These are phyloP conservation scores for Stachybotrys elegans DNA, from an alignment of 2,329 filamentous ascomycete genomes.

Conservation along the genomic window DNA sequence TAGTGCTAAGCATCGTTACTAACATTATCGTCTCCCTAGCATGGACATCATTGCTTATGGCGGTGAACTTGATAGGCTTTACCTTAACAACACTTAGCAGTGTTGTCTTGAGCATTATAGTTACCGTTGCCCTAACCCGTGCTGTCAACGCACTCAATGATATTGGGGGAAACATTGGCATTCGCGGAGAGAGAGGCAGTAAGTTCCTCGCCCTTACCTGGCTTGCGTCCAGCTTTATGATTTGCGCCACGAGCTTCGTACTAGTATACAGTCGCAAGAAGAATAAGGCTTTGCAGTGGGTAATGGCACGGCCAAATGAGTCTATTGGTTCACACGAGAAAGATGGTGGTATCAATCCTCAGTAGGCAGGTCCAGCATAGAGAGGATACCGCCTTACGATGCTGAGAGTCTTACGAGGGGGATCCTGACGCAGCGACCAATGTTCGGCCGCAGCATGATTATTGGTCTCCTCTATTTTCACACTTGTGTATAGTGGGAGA, in stretches of 20 bases:
- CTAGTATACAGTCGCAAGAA: background rate
- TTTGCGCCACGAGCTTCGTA: constrained; percentile 1
- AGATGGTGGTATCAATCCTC: background rate
- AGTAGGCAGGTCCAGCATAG: background rate
- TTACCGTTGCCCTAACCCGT: constrained; percentile 1
- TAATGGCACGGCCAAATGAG: constrained; percentile 1
- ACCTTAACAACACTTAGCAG: background rate
- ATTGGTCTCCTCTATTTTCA: too few species aligned
- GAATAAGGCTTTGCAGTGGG: background rate
- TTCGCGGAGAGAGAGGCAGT: background rate
- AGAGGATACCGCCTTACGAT: too few species aligned
- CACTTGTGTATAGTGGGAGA: background rate
- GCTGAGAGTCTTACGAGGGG: too few species aligned
- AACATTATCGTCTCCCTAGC: background rate
- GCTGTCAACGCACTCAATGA: background rate
- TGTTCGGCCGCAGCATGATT: background rate
- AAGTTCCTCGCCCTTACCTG: background rate
- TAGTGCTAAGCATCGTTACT: constrained; percentile 1
- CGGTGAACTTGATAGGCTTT: constrained; percentile 1
- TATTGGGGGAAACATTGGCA: constrained; percentile 1
- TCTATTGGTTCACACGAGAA: background rate
- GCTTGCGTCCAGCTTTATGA: background rate
- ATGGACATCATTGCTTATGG: background rate
- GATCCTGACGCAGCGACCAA: background rate
- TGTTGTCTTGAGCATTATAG: constrained; percentile 1